Percentiles rank a stretch among this genome's conserved stretches.
Conservation (phyloP, 768 basidiomycete species). For the Mycena crocata region DNA sequence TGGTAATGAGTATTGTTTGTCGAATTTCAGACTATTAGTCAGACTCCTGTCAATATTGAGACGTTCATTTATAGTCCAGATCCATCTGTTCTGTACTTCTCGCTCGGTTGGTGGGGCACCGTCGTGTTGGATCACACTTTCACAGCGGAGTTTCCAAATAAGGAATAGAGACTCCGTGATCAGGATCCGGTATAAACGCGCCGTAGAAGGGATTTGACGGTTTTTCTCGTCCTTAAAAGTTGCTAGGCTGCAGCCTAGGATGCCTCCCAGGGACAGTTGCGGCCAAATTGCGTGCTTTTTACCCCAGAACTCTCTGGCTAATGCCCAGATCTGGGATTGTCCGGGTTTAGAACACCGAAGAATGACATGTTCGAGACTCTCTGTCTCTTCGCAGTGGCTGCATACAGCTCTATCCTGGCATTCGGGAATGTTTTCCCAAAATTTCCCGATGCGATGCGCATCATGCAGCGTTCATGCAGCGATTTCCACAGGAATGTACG, state of each 20-base stretch:
- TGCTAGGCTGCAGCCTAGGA: constrained; percentile 22
- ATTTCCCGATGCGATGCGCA: constrained; percentile 13
- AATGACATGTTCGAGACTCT: constrained; percentile 30
- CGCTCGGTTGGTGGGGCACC: not conserved
- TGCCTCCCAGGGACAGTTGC: not conserved
- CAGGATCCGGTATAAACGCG: constrained; percentile 23
- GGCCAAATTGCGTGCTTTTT: not conserved
- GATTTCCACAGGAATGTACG: constrained; percentile 23
- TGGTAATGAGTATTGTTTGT: too few relatives aligned
- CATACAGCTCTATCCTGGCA: constrained; percentile 25
- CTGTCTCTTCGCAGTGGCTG: constrained; percentile 6
- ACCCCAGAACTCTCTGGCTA: constrained; percentile 16
- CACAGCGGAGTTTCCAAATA: constrained; percentile 32
- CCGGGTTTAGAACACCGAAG: constrained; percentile 14
- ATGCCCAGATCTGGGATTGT: constrained; percentile 19
- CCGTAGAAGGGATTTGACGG: not conserved
- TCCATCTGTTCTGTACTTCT: constrained; percentile 24
- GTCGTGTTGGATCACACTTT: constrained; percentile 16
- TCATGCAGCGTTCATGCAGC: too few relatives aligned
- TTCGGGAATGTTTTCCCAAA: constrained; percentile 20
- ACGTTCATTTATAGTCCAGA: constrained; percentile 7
- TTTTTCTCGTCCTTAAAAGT: not conserved
- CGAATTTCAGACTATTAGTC: not conserved
- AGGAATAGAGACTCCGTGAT: constrained; percentile 32
- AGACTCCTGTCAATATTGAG: constrained; percentile 2